These are phyloP conservation scores for Verticillium nonalfalfae DNA, from an alignment of 2,329 filamentous ascomycete genomes.

Conservation along the genomic window DNA sequence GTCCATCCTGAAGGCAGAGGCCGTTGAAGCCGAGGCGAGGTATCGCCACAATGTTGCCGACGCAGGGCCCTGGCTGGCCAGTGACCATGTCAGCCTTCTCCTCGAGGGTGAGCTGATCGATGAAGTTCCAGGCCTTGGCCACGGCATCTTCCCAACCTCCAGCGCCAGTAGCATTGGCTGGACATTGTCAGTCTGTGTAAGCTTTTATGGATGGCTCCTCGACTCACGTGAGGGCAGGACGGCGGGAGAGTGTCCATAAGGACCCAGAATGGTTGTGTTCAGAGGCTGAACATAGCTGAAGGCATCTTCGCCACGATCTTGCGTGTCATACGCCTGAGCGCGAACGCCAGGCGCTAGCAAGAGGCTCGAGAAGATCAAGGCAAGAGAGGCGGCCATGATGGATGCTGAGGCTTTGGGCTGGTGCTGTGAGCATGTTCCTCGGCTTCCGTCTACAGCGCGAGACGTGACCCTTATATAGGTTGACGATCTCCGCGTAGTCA, in stretches of 20 bases:
- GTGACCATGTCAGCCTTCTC: conserved; percentile 25
- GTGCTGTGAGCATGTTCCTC: background rate
- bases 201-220: background rate
- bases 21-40: conserved; percentile 33
- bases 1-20: conserved; percentile 33
- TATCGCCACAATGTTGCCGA: conserved; percentile 29
- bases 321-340: conserved; percentile 18
- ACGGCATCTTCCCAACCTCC: conserved; percentile 11
- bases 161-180: background rate
- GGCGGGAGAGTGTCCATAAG: conserved; percentile 29
- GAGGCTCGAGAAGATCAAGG: conserved; percentile 19
- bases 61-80: conserved; percentile 23
- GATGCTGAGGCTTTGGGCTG: background rate
- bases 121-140: conserved; percentile 9
- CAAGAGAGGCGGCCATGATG: conserved; percentile 27
- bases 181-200: conserved; percentile 7
- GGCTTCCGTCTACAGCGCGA: background rate
- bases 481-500: background rate
- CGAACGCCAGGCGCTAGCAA: conserved; percentile 18
- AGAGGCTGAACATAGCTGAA: conserved; percentile 32
- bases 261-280: conserved; percentile 32
- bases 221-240: conserved; percentile 29
- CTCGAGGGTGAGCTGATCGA: conserved; percentile 17
- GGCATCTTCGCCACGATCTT: conserved; percentile 17
- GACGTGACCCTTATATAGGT: background rate